Base-by-base conservation (phyloP, 1,284 basidiomycete species). In the Trametes pubescens region DNA sequence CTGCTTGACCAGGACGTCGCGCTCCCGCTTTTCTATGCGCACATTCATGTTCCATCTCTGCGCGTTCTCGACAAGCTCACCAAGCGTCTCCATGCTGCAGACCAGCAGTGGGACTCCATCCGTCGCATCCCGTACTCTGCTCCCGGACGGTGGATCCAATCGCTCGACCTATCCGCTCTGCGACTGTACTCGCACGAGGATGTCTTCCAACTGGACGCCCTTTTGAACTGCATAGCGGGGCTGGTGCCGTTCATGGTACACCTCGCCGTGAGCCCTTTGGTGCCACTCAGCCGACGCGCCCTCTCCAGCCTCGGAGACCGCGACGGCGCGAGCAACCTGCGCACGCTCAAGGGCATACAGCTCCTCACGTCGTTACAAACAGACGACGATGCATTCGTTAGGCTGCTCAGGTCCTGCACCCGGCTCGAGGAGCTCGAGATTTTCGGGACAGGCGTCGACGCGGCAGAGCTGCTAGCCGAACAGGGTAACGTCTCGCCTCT, bases 51-150 rank as follows among this genome's bases (percentile, higher is more conserved):
- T 43, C 75, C 75, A 10, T 79, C 79, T 6, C 70, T 86, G 11
- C 62, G 74, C 18, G 78, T 83, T 10, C 78, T 95, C 34, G 80
- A 85, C 59, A 81, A 79, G 51, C 88, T 95, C 65, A 80, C 86
- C 10, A 67, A 77, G 26, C 81, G 80, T 26, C 80, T 95, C 4
- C 77, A 82, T 62, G 69, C 72, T 22, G 88, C 89, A 21, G 94
- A 96, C 68, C 82, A 87, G 70, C 86, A 84, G 72, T 95, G 94
- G 94, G 92, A 94, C 70, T 92, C 92, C 60, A 88, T 95, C 64
- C 86, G 92, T 57, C 84, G 93, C 48, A 93, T 93, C 71, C 91
- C 91, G 0, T 91, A 90, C 73, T 94, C 92, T 1, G 83, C 89
- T 0, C 94, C 94, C 1, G 94, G 93, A 29, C 85, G 94, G 72